Evolutionary conservation across 352 stramenopile species (phyloP), one percentile per base, ranked within the genome.

Genomic region (Phytophthora pini): DNA sequence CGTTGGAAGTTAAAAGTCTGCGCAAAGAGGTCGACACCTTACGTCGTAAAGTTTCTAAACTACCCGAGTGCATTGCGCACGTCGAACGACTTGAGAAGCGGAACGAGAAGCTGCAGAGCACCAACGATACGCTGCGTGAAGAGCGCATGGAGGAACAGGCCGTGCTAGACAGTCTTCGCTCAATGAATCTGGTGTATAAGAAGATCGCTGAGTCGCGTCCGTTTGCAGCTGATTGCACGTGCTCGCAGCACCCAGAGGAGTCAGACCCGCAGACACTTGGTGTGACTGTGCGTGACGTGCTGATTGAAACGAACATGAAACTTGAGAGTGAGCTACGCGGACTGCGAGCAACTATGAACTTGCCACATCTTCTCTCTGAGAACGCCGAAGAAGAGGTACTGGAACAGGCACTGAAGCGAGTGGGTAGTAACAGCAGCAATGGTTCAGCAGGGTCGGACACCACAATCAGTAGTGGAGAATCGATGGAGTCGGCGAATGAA

Each of bases 161-260:
- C 20, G 58, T 94, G 12, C 74, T 87, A 39, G 82, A 91, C 38
- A 94, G 86, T 63, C 62, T 90, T 2, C 77, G 76, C 10, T 79
- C 79, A 2, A 88, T 89, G 71, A 87, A 85, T 41, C 49, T 85
- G 1, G 84, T 86, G 65, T 90, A 90, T 59, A 90, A 89, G 73
- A 80, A 87, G 80, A 88, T 88, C 24, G 79, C 77, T 9, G 81
- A 90, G 51, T 82, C 81, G 11, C 68, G 75, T 6, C 68, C 79
- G 11, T 86, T 88, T 63, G 69, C 68, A 5, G 56, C 51, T 3
- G 73, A 79, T 27, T 73, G 61, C 39, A 58, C 61, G 5, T 65
- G 68, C 34, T 59, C 43, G 3, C 58, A 68, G 26, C 59, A 76
- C 1, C 54, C 50, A 10, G 64, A 80, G 22, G 47, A 66, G 10